Evolutionary conservation across 225 moss, liverwort and hornwort genomes (phyloP).

Genomic region (Physcomitrellopsis africana): DNA sequence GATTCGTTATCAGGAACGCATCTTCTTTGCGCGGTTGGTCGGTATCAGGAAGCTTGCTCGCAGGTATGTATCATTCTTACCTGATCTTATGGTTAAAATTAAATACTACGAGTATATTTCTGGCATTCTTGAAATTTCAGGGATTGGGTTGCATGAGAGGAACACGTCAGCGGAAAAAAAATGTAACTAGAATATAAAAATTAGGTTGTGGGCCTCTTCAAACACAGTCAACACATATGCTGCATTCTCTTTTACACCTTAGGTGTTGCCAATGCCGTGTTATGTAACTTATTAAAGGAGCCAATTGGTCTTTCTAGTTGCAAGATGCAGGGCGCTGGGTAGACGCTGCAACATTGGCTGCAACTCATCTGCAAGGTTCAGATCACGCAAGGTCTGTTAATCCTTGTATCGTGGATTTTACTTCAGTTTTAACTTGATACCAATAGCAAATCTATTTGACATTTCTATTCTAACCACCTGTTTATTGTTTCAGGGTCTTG

Average conservation of each 20-base stretch:
- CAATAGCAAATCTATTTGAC: background rate
- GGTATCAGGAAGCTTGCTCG: slow-evolving; percentile 99
- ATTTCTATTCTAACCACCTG: slow-evolving; percentile 4
- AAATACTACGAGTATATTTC: slow-evolving; percentile 6
- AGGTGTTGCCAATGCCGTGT: slow-evolving; percentile 18
- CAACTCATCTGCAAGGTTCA: slow-evolving; percentile 89
- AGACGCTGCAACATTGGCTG: slow-evolving; percentile 95
- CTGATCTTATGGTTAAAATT: slow-evolving; percentile 9
- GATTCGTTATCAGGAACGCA: slow-evolving; percentile 96
- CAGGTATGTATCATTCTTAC: slow-evolving; percentile 56
- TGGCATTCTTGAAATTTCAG: slow-evolving; percentile 1
- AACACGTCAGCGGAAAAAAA: background rate
- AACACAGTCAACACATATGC: slow-evolving; percentile 21
- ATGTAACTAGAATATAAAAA: background rate
- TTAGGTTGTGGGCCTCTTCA: background rate
- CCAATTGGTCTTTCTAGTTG: slow-evolving; percentile 58
- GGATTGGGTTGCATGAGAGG: slow-evolving; percentile 6
- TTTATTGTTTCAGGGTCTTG: slow-evolving; percentile 71
- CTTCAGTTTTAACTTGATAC: background rate
- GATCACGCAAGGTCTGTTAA: slow-evolving; percentile 84
- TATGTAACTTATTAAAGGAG: slow-evolving; percentile 20
- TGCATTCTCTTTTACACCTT: slow-evolving; percentile 3
- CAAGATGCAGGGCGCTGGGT: slow-evolving; percentile 99
- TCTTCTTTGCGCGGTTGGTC: slow-evolving; percentile 96
- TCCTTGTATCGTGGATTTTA: slow-evolving; percentile 1